Percentiles rank a stretch among this genome's conserved stretches.
Evolutionary conservation across 306 rosid genomes (phyloP).

Genomic region (Dalbergia cochinchinensis): DNA sequence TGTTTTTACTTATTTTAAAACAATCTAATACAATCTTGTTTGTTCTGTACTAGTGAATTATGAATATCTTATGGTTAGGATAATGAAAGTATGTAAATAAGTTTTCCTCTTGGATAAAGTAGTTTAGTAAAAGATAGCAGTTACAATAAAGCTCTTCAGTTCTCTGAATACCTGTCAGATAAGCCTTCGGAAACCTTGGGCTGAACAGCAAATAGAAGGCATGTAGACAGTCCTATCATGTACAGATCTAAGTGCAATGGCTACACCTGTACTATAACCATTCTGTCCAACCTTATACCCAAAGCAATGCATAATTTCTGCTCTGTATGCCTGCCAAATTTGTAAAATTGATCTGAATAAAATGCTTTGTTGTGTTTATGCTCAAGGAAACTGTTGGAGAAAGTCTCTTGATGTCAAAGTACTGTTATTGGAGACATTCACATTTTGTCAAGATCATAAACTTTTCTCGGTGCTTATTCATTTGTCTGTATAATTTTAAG

Average conservation of each 20-base stretch:
- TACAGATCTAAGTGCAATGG: conserved; percentile 15
- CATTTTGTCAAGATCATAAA: conserved; percentile 22
- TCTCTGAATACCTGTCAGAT: conserved; percentile 22
- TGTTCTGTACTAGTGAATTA: neutral
- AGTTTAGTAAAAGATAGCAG: conserved; percentile 11
- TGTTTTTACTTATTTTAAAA: neutral
- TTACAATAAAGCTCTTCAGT: conserved; percentile 5
- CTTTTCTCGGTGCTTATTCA: conserved; percentile 26
- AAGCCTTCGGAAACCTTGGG: conserved; percentile 12
- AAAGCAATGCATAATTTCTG: neutral
- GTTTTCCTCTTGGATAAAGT: conserved; percentile 29
- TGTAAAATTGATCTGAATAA: neutral
- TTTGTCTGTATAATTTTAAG: conserved; percentile 3
- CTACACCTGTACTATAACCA: neutral
- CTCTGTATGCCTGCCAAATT: neutral
- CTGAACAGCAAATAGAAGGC: neutral
- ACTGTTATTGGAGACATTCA: neutral
- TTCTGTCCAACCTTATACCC: conserved; percentile 16
- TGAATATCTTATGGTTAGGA: conserved; percentile 16
- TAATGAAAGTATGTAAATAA: neutral
- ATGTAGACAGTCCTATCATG: conserved; percentile 2
- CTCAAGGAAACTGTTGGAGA: conserved; percentile 17
- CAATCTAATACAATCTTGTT: too few relatives aligned
- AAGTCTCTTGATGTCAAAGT: conserved; percentile 2
- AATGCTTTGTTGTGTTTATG: conserved; percentile 12